Conservation (phyloP, 257 asterid genomes). For the Forsythia viridissima region DNA sequence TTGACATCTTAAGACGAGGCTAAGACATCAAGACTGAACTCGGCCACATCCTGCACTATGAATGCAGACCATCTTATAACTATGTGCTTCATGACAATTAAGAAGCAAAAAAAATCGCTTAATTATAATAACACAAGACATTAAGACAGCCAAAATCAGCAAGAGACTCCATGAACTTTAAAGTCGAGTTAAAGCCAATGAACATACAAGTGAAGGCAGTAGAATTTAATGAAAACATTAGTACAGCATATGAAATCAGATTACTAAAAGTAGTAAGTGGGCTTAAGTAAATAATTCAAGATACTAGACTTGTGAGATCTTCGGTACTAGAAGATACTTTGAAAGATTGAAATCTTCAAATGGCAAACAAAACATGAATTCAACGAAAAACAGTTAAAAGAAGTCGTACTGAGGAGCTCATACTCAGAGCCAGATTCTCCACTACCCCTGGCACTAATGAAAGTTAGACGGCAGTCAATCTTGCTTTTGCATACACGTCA, state of each 20-base stretch:
- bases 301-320: not conserved
- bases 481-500: not conserved
- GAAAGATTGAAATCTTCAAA: not conserved
- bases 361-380: not conserved
- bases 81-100: not conserved
- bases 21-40: not conserved
- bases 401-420: not conserved
- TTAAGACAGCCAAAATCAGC: not conserved
- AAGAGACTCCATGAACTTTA: not conserved
- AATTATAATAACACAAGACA: not conserved
- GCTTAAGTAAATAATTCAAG: not conserved
- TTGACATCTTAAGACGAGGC: slow-evolving; percentile 10
- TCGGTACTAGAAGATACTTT: not conserved
- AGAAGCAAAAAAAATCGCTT: not conserved
- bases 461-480: not conserved
- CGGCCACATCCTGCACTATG: not conserved
- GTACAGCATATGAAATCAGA: not conserved
- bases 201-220: not conserved
- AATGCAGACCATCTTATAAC: not conserved
- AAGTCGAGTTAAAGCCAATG: not conserved
- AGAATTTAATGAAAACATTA: not conserved
- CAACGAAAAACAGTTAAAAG: not conserved
- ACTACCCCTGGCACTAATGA: not conserved
- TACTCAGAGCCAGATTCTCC: not conserved
- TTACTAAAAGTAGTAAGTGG: not conserved